Percentiles rank a stretch among this genome's conserved stretches.
Evolutionary conservation across 495 filamentous ascomycete species (phyloP).

Genomic region (Xylaria scruposa): DNA sequence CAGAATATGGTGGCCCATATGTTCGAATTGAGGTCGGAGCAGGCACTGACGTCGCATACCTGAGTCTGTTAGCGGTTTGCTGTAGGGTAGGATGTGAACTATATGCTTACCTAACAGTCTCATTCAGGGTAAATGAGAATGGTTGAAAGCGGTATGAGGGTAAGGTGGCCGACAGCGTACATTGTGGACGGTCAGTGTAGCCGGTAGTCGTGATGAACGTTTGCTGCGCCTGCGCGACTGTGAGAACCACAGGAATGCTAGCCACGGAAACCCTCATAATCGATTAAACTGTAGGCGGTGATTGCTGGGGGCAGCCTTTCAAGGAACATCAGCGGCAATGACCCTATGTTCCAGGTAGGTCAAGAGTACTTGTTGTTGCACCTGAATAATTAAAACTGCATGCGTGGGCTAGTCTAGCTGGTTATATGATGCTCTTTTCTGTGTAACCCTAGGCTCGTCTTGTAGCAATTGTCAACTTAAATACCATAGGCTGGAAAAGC

Average conservation of each 20-base stretch:
- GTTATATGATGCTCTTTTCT: not conserved
- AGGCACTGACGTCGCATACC: slow-evolving; percentile 9
- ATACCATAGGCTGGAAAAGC: not conserved
- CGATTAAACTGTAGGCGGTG: not conserved
- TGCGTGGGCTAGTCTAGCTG: not conserved
- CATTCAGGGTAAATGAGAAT: slow-evolving; percentile 16
- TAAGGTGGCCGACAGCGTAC: not conserved
- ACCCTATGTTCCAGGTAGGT: not conserved
- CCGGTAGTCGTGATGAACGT: slow-evolving; percentile 6
- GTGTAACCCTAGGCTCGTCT: not conserved
- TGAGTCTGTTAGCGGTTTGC: not conserved
- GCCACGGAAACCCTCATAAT: slow-evolving; percentile 1
- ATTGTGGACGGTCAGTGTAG: not conserved
- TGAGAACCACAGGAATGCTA: not conserved
- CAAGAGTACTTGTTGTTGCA: not conserved
- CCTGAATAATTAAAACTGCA: not conserved
- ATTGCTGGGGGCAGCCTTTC: not conserved
- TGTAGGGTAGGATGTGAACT: not conserved
- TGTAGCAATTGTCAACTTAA: no score
- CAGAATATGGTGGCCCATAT: slow-evolving; percentile 2
- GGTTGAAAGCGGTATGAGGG: slow-evolving; percentile 10
- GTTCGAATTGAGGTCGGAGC: slow-evolving; percentile 7
- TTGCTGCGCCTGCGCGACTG: not conserved
- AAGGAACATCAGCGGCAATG: not conserved
- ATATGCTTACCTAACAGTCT: not conserved